These are phyloP conservation scores for Phellinidium pouzarii DNA, from an alignment of 1,284 basidiomycete species.

Conservation along the genomic window DNA sequence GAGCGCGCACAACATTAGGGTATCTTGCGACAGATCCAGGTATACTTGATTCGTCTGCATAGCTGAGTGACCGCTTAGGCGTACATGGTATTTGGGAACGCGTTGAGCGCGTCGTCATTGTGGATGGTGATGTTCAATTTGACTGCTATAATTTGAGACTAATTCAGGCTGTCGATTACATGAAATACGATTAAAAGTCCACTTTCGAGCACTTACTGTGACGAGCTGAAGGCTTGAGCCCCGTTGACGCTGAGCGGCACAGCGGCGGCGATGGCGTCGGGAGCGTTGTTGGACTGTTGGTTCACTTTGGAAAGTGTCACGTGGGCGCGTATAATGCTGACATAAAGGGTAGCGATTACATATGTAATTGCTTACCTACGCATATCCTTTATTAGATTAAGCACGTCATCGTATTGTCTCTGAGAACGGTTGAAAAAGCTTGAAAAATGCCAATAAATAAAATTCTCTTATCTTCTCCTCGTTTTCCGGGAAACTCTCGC, in stretches of 20 bases:
- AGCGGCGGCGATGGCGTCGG: not conserved
- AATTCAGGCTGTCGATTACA: not conserved
- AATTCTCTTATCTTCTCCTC: not conserved
- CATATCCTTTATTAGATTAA: not conserved
- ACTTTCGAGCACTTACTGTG: not conserved
- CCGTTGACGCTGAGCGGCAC: not conserved
- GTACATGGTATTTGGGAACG: slow-evolving; percentile 36
- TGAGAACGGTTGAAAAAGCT: not conserved
- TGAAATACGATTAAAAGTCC: not conserved
- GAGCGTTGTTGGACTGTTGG: not conserved
- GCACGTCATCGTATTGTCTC: not conserved
- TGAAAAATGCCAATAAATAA: not conserved
- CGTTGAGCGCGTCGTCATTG: not conserved
- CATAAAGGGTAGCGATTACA: not conserved
- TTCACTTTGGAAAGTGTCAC: not conserved
- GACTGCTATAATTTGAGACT: not conserved
- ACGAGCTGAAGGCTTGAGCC: not conserved
- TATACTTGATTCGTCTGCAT: slow-evolving; percentile 15
- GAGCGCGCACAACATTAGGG: not conserved
- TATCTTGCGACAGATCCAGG: slow-evolving; percentile 23
- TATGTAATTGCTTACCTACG: not conserved
- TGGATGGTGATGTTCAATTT: not conserved
- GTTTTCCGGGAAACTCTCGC: no score
- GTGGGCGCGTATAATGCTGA: not conserved
- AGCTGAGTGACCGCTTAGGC: slow-evolving; percentile 45